Evolutionary conservation across 2,329 filamentous ascomycete genomes (phyloP), one percentile per base, ranked within the genome.

Genomic region (Akanthomyces lecanii): DNA sequence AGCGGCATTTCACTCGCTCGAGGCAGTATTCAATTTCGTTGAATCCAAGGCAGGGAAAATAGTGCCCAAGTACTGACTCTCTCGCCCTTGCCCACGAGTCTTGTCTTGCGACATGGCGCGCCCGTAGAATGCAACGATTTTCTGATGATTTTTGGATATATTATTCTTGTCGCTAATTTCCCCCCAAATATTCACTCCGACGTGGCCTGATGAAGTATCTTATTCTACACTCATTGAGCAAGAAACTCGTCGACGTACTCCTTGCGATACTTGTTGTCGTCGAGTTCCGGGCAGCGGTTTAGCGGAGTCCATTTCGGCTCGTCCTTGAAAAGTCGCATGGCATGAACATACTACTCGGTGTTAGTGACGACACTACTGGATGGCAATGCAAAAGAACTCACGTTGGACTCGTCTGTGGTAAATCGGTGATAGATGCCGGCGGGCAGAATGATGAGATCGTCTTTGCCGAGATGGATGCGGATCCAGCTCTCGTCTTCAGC

Each of bases 221-320:
- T 23, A 18, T 16, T 7, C 18, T 7, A 14, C 25, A 53, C 48
- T 70, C 65, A 71, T 59, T 71, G 64, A 57, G 60, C 61, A 11
- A 82, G 69, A 66, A 77, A 85, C 57, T 81, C 72, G 63, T 73
- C 69, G 47, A 97, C 79, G 71, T 99, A 99, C 55, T 86, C 85
- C 81, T 91, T 85, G 64, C 95, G 86, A 74, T 88, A 90, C 59
- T 82, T 78, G 77, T 98, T 99, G 64, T 74, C 74, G 73, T 98
- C 92, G 50, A 97, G 84, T 55, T 94, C 89, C 5, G 80, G 77
- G 7, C 84, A 86, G 63, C 95, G 86, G 79, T 97, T 96, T 68
- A 99, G 77, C 16, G 95, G 90, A 42, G 92, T 98, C 95, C 95
- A 99, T 78, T 98, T 97, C 40, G 95, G 95, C 77, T 98, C 93